Conservation (phyloP, 2,329 filamentous ascomycete species). For the Trichophyton benhamiae region DNA sequence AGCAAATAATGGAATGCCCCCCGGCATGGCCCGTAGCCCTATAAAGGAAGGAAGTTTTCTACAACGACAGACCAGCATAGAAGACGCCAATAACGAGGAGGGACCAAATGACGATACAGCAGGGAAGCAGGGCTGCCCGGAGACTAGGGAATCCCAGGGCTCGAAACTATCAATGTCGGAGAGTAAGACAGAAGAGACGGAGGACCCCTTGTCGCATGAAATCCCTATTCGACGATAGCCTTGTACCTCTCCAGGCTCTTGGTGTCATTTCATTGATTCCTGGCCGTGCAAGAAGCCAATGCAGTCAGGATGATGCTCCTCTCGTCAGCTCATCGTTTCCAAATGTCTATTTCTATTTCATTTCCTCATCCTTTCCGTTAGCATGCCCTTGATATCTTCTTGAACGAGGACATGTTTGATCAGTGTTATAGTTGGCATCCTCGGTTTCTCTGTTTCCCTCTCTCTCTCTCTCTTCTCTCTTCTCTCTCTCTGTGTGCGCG, state of each 20-base stretch:
- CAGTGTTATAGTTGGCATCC: too few species aligned
- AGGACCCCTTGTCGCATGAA: background rate
- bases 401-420: too few species aligned
- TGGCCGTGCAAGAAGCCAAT: background rate
- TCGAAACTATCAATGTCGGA: background rate
- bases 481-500: too few species aligned
- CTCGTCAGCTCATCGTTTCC: too few species aligned
- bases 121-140: background rate
- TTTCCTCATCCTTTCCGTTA: too few species aligned
- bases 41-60: slow-evolving; percentile 84
- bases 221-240: background rate
- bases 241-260: background rate
- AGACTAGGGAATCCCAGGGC: background rate
- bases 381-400: too few species aligned
- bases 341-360: too few species aligned
- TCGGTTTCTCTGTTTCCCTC: too few species aligned
- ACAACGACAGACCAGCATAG: slow-evolving; percentile 65
- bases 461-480: too few species aligned
- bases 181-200: background rate
- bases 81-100: slow-evolving; percentile 22
- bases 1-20: slow-evolving; percentile 10
- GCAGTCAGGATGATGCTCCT: too few species aligned
- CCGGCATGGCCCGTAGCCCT: slow-evolving; percentile 51
- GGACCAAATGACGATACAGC: background rate
- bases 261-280: background rate